Percentiles rank a stretch among this genome's conserved stretches.
Conservation (phyloP, 2,329 filamentous ascomycete genomes). For the Aspergillus alliaceus region DNA sequence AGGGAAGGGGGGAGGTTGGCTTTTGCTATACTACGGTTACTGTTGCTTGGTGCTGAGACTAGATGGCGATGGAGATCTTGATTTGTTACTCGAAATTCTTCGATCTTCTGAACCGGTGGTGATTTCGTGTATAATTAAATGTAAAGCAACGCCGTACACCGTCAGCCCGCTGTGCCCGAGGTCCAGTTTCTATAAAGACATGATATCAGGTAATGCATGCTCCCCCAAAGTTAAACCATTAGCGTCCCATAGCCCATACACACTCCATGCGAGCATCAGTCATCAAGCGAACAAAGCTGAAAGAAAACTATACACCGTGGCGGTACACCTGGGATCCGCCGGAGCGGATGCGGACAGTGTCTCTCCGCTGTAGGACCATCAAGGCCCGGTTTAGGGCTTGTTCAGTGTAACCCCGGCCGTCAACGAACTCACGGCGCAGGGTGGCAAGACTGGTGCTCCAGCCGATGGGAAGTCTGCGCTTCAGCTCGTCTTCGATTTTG, state of each 20-base stretch:
- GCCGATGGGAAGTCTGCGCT: conserved; percentile 83
- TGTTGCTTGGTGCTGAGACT: background rate
- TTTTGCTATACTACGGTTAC: background rate
- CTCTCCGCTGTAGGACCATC: conserved; percentile 80
- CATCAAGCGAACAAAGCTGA: conserved; percentile 5
- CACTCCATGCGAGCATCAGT: conserved; percentile 8
- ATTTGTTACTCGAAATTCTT: background rate
- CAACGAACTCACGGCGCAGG: conserved; percentile 84
- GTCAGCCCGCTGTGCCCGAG: conserved; percentile 19
- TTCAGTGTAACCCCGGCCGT: conserved; percentile 86
- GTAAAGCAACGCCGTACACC: conserved; percentile 19
- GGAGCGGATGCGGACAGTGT: conserved; percentile 61
- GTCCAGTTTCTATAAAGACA: conserved; percentile 11
- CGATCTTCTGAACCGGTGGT: too few species aligned
- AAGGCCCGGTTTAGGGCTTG: conserved; percentile 80
- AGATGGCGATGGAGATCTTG: background rate
- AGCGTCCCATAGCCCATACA: conserved; percentile 3
- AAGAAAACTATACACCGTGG: conserved; percentile 39
- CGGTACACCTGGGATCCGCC: conserved; percentile 52
- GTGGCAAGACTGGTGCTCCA: conserved; percentile 92
- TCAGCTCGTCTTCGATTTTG: conserved; percentile 85
- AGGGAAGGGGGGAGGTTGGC: background rate
- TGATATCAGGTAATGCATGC: conserved; percentile 11
- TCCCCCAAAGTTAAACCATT: conserved; percentile 3
- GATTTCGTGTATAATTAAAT: conserved; percentile 6